Evolutionary conservation across 2,329 filamentous ascomycete genomes (phyloP).

Genomic region (Chaetomium sp.): DNA sequence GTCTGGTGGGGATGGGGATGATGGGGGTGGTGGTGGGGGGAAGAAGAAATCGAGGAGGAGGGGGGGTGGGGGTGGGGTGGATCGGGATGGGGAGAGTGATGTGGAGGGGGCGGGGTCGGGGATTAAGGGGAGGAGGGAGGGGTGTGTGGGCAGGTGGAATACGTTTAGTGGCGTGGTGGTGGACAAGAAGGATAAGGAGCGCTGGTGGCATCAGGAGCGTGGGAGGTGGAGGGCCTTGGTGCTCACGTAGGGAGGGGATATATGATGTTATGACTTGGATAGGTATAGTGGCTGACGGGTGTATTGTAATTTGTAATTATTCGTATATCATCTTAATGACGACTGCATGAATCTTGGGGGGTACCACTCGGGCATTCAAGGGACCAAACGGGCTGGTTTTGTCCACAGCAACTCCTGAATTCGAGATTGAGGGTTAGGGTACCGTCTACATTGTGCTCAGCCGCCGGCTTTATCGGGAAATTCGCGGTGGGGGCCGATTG

Average conservation of each 20-base stretch:
- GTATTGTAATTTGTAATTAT: conserved; percentile 11
- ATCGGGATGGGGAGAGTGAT: conserved; percentile 24
- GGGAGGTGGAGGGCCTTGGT: conserved; percentile 39
- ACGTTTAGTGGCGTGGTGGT: conserved; percentile 32
- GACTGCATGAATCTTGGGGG: conserved; percentile 5
- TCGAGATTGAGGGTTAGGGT: conserved; percentile 13
- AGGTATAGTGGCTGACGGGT: neutral
- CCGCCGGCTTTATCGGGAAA: conserved; percentile 18
- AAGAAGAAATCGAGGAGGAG: conserved; percentile 28
- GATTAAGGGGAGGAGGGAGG: conserved; percentile 31
- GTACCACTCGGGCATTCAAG: neutral
- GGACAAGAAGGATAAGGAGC: conserved; percentile 41
- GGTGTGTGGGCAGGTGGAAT: conserved; percentile 43
- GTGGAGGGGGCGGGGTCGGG: conserved; percentile 18
- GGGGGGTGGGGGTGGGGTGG: conserved; percentile 21
- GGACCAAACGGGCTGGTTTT: too few species aligned
- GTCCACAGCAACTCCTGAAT: neutral
- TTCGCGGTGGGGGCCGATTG: neutral
- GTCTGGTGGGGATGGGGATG: neutral
- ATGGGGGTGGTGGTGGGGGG: conserved; percentile 14
- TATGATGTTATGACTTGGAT: conserved; percentile 21
- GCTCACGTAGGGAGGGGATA: conserved; percentile 33
- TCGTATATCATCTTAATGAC: conserved; percentile 14
- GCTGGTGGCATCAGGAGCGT: conserved; percentile 43
- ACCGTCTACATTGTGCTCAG: neutral